Base-by-base conservation (phyloP, 1,284 basidiomycete genomes). In the Cutaneotrichosporon sp. region DNA sequence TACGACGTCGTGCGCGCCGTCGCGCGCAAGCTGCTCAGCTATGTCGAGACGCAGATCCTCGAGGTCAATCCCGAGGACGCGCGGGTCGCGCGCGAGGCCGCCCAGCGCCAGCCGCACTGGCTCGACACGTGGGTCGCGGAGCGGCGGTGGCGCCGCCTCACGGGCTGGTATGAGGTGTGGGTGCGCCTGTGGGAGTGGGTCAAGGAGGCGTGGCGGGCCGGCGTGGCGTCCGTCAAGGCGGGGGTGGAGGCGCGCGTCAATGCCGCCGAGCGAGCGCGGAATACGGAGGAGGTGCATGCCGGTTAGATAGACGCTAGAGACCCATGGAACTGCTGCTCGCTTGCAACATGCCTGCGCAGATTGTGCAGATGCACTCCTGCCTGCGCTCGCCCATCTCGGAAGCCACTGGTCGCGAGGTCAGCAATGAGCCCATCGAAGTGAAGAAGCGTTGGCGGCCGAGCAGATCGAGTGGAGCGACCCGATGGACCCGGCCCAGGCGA, bases 21-120 rank as follows among this genome's bases (percentile, higher is more conserved):
- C 9, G 72, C 74, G 11, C 62, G 62, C 14, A 38, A 63, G 25
- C 31, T 69, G n/a, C 62, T 78, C 47, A 54, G 63, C n/a, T 74
- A 71, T 29, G 68, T 77, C 27, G 76, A 78, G 62, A 74, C 73
- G 25, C 71, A 74, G 64, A 76, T 78, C 9, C 59, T 76, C 24
- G 75, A 76, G 57, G 73, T 75, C 24, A 74, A 75, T 51, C 68
- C 72, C 4, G 69, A 70, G 18, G 69, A 75, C 24, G 59, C 38
- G 25, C 42, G 42, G 9, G 60, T 34, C 8, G 51, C 51, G 20
- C 51, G 51, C 34, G 51, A 36, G 20, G 67, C 34, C 43, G 54
- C 22, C 29, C 53, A 25, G 56, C 53, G 58, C 13, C 49, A 60
- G 33, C 22, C 60, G 31, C 46, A 50, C 1, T 66, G 65, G 65